phyloP scores from a whole-genome alignment of 345 rosid species.

The Excoecaria agallocha region DNA sequence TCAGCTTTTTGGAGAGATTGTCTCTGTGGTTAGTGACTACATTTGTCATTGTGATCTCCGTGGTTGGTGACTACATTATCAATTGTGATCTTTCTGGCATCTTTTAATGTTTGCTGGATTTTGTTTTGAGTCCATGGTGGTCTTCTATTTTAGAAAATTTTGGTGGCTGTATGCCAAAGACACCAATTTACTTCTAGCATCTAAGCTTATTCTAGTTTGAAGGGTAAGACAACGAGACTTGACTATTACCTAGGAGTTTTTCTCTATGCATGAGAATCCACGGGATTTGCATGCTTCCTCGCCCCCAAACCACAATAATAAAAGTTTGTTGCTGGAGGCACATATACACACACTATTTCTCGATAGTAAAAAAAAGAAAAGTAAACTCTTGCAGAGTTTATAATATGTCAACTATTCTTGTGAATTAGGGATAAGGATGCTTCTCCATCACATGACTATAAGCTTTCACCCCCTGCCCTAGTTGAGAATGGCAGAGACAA shows the following conservation, averaged over 20 bases:
- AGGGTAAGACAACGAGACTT: too few species aligned
- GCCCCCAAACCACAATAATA: too few species aligned
- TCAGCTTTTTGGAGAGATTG: too few species aligned
- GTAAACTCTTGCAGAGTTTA: constrained; percentile 2
- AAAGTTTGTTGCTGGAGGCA: too few species aligned
- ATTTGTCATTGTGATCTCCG: too few species aligned
- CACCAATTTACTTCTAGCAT: background rate
- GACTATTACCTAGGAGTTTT: too few species aligned
- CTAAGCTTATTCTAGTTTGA: too few species aligned
- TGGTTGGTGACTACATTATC: background rate
- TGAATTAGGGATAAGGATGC: constrained; percentile 48
- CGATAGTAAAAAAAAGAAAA: too few species aligned
- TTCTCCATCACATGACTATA: constrained; percentile 37
- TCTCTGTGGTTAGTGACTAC: too few species aligned
- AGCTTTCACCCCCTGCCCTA: constrained; percentile 26
- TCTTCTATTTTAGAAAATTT: background rate
- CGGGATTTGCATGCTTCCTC: too few species aligned
- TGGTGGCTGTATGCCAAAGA: background rate
- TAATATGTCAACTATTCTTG: constrained; percentile 19
- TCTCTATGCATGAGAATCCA: too few species aligned
- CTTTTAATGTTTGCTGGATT: background rate
- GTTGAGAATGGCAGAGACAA: constrained; percentile 40
- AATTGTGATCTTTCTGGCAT: background rate
- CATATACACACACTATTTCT: too few species aligned
- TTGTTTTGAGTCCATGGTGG: background rate